phyloP scores from a whole-genome alignment of 495 filamentous ascomycete species.

The Xylaria intraflava region DNA sequence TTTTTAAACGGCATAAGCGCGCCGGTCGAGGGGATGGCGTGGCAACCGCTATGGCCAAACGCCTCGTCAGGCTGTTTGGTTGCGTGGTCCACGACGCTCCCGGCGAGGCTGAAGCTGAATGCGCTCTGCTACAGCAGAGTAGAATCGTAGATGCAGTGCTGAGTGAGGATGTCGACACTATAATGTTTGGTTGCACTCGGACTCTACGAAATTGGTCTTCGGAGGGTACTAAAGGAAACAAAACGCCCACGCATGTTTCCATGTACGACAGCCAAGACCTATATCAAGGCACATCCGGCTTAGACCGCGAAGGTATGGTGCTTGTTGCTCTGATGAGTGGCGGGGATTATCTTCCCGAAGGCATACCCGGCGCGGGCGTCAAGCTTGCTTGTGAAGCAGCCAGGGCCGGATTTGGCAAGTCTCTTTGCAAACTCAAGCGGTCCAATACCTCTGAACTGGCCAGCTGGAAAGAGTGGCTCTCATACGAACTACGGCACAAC shows the following conservation, averaged over 20 bases:
- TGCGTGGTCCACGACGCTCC: constrained; percentile 83
- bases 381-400: constrained; percentile 87
- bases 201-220: constrained; percentile 80
- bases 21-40: constrained; percentile 44
- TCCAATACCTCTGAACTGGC: constrained; percentile 47
- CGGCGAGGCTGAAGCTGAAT: constrained; percentile 96
- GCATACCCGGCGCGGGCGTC: constrained; percentile 78
- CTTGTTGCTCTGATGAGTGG: constrained; percentile 92
- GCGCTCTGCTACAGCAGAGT: constrained; percentile 73
- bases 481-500: constrained; percentile 74
- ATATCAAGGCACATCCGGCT: constrained; percentile 45
- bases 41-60: constrained; percentile 60
- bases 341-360: constrained; percentile 88
- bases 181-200: constrained; percentile 88
- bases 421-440: constrained; percentile 56
- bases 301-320: constrained; percentile 87
- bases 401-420: constrained; percentile 75
- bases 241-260: constrained; percentile 79
- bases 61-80: constrained; percentile 75
- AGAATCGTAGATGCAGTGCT: constrained; percentile 92
- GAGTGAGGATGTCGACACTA: constrained; percentile 93
- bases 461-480: constrained; percentile 68
- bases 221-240: constrained; percentile 54
- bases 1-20: constrained; percentile 79
- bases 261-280: constrained; percentile 56